Evolutionary conservation across 2,329 filamentous ascomycete species (phyloP).

Genomic region (Ceratocystis variospora): DNA sequence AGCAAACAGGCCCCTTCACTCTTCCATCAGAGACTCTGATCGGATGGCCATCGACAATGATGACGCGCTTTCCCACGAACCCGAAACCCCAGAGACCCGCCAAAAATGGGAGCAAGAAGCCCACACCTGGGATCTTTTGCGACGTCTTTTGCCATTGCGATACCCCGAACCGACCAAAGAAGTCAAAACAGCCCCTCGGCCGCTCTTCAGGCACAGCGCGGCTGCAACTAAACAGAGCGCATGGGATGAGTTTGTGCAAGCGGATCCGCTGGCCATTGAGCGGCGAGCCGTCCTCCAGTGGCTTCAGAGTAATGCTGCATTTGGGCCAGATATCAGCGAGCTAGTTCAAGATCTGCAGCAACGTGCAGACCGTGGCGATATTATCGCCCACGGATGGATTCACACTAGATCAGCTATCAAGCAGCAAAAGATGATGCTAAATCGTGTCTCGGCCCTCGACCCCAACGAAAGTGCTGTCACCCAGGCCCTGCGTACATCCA

Average conservation of each 20-base stretch:
- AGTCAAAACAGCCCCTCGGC: constrained; percentile 13
- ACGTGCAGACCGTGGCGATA: constrained; percentile 63
- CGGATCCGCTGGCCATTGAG: constrained; percentile 61
- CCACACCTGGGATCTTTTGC: constrained; percentile 80
- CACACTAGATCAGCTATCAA: constrained; percentile 87
- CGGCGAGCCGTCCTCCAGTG: constrained; percentile 70
- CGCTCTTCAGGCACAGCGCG: constrained; percentile 8
- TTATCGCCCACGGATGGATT: constrained; percentile 80
- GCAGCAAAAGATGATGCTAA: constrained; percentile 64
- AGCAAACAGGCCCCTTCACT: constrained; percentile 26
- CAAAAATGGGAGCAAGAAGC: constrained; percentile 62
- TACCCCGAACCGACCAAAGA: constrained; percentile 33
- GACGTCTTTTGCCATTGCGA: constrained; percentile 57
- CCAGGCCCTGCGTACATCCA: constrained; percentile 42
- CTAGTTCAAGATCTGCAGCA: constrained; percentile 63
- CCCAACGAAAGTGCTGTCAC: constrained; percentile 44
- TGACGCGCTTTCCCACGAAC: constrained; percentile 23
- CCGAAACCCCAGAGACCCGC: constrained; percentile 22
- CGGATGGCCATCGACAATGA: constrained; percentile 43
- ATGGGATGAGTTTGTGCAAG: constrained; percentile 56
- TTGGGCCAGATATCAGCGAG: constrained; percentile 55
- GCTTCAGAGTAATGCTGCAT: constrained; percentile 65
- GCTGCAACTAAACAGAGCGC: constrained; percentile 14
- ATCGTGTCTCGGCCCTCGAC: constrained; percentile 49
- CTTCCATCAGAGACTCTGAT: constrained; percentile 19